Percentiles rank a stretch among this genome's conserved stretches.
phyloP scores from a whole-genome alignment of 108 stramenopile species.

The Seminavis robusta region DNA sequence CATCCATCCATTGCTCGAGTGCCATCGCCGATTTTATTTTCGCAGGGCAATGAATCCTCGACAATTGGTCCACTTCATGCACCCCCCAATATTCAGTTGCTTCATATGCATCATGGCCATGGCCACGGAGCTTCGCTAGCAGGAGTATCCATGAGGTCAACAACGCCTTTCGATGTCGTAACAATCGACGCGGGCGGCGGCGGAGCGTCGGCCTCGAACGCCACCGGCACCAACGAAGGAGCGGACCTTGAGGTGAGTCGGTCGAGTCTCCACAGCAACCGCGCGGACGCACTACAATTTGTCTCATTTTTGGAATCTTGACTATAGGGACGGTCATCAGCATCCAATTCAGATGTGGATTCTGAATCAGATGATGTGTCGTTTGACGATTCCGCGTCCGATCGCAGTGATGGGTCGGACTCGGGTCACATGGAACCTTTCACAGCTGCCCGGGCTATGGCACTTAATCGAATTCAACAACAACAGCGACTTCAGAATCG shows the following conservation, averaged over 20 bases:
- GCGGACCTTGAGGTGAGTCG: slow-evolving; percentile 6
- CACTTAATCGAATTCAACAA: slow-evolving; percentile 52
- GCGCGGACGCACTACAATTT: slow-evolving; percentile 2
- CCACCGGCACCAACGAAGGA: background rate
- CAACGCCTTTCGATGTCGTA: slow-evolving; percentile 27
- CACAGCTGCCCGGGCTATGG: slow-evolving; percentile 54
- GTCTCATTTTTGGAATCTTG: too few species aligned
- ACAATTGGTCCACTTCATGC: slow-evolving; percentile 2
- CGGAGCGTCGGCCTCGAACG: background rate
- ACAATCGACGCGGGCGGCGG: slow-evolving; percentile 17
- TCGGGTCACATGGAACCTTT: slow-evolving; percentile 41
- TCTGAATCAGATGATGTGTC: slow-evolving; percentile 62
- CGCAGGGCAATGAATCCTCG: slow-evolving; percentile 10
- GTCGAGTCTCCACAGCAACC: background rate
- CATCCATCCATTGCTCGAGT: slow-evolving; percentile 17
- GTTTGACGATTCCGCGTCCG: slow-evolving; percentile 63
- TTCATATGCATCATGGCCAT: slow-evolving; percentile 44
- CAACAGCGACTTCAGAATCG: slow-evolving; percentile 41
- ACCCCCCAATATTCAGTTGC: slow-evolving; percentile 27
- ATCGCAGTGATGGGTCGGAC: slow-evolving; percentile 60
- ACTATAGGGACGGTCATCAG: slow-evolving; percentile 48
- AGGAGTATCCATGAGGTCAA: slow-evolving; percentile 17
- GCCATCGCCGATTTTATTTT: slow-evolving; percentile 33
- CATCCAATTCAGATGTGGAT: slow-evolving; percentile 56
- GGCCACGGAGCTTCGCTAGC: slow-evolving; percentile 27